A percentile compares a stretch with the other conserved stretches of the same genome.
phyloP scores from a whole-genome alignment of 2,329 filamentous ascomycete genomes.

The Colletotrichum eremochloae region DNA sequence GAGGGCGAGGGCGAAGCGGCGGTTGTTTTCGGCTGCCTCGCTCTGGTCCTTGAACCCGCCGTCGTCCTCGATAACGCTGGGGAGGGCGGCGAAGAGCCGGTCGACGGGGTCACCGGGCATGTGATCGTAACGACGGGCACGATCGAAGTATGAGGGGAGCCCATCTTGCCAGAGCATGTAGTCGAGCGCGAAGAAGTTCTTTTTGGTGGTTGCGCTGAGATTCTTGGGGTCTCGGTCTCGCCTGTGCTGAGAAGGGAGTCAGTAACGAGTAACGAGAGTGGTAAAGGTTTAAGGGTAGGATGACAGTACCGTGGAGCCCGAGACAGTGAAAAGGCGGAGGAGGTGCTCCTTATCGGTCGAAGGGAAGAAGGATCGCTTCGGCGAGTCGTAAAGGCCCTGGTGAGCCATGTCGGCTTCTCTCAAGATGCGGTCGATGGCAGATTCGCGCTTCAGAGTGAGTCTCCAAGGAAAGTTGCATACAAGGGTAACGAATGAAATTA shows the following conservation, averaged over 20 bases:
- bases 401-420: background rate
- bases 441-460: background rate
- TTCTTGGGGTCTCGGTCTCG: background rate
- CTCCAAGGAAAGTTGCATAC: background rate
- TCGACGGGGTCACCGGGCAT: conserved; percentile 34
- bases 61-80: conserved; percentile 25
- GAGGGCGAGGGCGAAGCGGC: conserved; percentile 27
- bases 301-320: conserved; percentile 3
- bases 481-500: background rate
- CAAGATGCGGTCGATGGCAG: background rate
- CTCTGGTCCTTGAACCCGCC: background rate
- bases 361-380: conserved; percentile 9
- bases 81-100: conserved; percentile 25
- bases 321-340: conserved; percentile 9
- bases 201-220: background rate
- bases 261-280: background rate
- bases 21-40: background rate
- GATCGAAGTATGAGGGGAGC: conserved; percentile 27
- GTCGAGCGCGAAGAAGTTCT: conserved; percentile 23
- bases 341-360: conserved; percentile 19
- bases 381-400: background rate
- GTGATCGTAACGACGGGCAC: conserved; percentile 26
- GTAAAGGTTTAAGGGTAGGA: background rate
- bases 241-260: background rate
- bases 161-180: conserved; percentile 34